Conservation (phyloP, 805 yeast genomes). For the Saturnispora ahearnii region DNA sequence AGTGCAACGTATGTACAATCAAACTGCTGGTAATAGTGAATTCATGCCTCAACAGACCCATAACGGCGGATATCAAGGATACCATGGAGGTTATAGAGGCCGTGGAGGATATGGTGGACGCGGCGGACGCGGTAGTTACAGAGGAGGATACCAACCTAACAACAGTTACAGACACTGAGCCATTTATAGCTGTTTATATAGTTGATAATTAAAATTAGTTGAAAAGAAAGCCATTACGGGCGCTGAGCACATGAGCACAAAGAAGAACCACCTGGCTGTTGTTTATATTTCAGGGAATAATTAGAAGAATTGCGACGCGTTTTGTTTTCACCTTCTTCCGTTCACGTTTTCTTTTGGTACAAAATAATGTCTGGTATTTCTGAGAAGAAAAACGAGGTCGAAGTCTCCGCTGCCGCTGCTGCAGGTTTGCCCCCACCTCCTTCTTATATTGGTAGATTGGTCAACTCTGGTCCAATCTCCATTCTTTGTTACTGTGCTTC, state of each 20-base stretch:
- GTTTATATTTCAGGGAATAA: not conserved
- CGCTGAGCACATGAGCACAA: not conserved
- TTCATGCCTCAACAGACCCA: conserved; percentile 7
- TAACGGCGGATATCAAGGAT: conserved; percentile 8
- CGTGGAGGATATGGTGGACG: conserved; percentile 7
- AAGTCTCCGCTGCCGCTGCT: conserved; percentile 8
- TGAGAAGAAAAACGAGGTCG: conserved; percentile 4
- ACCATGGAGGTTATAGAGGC: conserved; percentile 5
- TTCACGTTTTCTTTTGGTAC: not conserved
- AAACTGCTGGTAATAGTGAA: conserved; percentile 12
- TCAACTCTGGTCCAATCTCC: conserved; percentile 57
- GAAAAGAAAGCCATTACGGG: too few species aligned
- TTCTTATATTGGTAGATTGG: conserved; percentile 20
- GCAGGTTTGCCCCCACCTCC: conserved; percentile 13
- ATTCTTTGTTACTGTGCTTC: conserved; percentile 82
- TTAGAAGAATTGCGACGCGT: not conserved
- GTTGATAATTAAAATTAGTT: too few species aligned
- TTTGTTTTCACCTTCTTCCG: conserved; percentile 1
- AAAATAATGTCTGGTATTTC: conserved; percentile 3
- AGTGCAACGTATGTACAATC: conserved; percentile 18
- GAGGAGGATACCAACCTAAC: not conserved
- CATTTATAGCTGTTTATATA: not conserved
- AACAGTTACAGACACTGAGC: not conserved
- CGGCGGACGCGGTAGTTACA: conserved; percentile 7
- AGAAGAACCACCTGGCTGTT: not conserved